These are phyloP conservation scores for Cladosporium sp. DNA, from an alignment of 2,329 filamentous ascomycete species.

Conservation along the genomic window DNA sequence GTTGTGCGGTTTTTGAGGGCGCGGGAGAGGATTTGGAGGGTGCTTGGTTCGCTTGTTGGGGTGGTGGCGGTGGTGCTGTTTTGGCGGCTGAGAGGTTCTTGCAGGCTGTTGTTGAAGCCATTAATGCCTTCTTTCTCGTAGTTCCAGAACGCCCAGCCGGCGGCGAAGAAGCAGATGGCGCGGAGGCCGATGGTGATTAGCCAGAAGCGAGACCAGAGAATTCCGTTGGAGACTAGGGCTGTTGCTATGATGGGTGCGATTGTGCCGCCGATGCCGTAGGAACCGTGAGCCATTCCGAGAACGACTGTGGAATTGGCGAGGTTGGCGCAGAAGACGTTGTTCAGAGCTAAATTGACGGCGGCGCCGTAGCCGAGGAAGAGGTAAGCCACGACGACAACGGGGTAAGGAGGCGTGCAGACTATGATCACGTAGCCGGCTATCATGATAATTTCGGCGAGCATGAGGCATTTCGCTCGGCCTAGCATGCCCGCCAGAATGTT, in stretches of 20 bases:
- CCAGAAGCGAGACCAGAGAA: slow-evolving; percentile 69
- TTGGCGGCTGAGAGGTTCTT: slow-evolving; percentile 40
- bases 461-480: slow-evolving; percentile 61
- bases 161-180: slow-evolving; percentile 52
- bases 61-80: slow-evolving; percentile 18
- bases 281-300: slow-evolving; percentile 61
- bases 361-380: slow-evolving; percentile 58
- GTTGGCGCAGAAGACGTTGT: slow-evolving; percentile 54
- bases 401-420: slow-evolving; percentile 64
- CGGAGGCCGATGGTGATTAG: slow-evolving; percentile 58
- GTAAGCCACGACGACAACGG: slow-evolving; percentile 54
- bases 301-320: slow-evolving; percentile 48
- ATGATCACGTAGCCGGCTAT: slow-evolving; percentile 60
- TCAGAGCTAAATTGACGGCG: slow-evolving; percentile 49
- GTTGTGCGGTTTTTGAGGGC: slow-evolving; percentile 55
- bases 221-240: slow-evolving; percentile 57
- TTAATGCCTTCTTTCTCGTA: slow-evolving; percentile 59
- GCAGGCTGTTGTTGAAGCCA: slow-evolving; percentile 40
- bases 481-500: slow-evolving; percentile 58
- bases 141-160: slow-evolving; percentile 63
- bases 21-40: slow-evolving; percentile 45
- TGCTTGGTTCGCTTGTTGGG: slow-evolving; percentile 39
- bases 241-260: slow-evolving; percentile 71
- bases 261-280: slow-evolving; percentile 49
- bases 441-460: slow-evolving; percentile 54